These are phyloP conservation scores for Tricholoma terreum DNA, from an alignment of 768 basidiomycete genomes.

Conservation along the genomic window DNA sequence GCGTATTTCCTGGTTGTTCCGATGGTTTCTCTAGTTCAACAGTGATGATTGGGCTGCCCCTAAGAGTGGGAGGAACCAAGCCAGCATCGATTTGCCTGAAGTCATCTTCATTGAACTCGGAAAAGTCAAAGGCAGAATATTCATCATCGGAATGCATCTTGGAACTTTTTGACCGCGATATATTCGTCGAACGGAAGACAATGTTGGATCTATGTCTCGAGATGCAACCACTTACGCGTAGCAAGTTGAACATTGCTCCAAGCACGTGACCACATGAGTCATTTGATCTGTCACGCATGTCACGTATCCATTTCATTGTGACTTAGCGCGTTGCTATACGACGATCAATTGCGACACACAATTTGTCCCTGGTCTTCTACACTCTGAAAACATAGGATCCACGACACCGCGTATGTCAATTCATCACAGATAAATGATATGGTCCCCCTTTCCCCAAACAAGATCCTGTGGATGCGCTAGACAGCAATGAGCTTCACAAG, in stretches of 20 bases:
- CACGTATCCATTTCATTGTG: too few relatives aligned
- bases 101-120: conserved; percentile 58
- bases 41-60: conserved; percentile 30
- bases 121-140: conserved; percentile 47
- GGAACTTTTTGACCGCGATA: not conserved
- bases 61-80: conserved; percentile 15
- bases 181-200: not conserved
- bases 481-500: conserved; percentile 17
- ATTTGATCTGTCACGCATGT: not conserved
- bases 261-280: not conserved
- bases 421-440: too few relatives aligned
- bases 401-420: too few relatives aligned
- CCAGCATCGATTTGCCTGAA: conserved; percentile 47
- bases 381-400: too few relatives aligned
- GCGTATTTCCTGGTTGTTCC: not conserved
- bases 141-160: conserved; percentile 31
- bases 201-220: not conserved
- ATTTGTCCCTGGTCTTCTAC: too few relatives aligned
- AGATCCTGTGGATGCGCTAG: not conserved
- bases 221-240: not conserved
- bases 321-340: too few relatives aligned
- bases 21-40: conserved; percentile 29
- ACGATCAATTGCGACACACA: too few relatives aligned
- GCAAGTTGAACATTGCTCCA: not conserved
- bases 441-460: too few relatives aligned